These are phyloP conservation scores for Ophiocordyceps unilateralis DNA, from an alignment of 2,329 filamentous ascomycete genomes.

Conservation along the genomic window DNA sequence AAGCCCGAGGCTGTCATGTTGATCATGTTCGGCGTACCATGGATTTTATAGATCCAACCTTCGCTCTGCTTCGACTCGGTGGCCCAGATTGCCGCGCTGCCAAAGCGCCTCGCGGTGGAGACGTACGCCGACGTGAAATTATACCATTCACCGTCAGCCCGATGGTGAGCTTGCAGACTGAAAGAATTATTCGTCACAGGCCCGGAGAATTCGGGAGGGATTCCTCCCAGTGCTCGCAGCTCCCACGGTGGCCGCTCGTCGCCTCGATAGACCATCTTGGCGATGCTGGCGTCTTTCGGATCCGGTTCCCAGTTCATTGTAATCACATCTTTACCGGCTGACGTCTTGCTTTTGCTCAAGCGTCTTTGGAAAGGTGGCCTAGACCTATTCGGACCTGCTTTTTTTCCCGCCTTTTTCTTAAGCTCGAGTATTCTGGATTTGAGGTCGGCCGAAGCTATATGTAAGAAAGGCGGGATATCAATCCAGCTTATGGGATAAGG, in stretches of 20 bases:
- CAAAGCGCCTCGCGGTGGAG: neutral
- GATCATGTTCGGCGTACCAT: constrained; percentile 1
- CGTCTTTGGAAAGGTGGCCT: too few species aligned
- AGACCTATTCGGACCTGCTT: too few species aligned
- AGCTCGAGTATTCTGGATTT: too few species aligned
- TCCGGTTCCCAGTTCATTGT: neutral
- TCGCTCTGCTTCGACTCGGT: too few species aligned
- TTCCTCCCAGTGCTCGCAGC: neutral
- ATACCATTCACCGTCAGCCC: neutral
- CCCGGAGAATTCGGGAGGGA: neutral
- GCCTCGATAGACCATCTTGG: neutral
- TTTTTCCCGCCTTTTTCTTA: too few species aligned
- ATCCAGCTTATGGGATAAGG: too few species aligned
- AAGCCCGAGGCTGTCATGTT: neutral
- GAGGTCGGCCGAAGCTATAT: too few species aligned
- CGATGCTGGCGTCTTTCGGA: neutral
- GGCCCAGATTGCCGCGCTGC: neutral
- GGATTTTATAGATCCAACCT: neutral
- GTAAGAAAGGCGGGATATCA: too few species aligned
- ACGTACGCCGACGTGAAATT: neutral
- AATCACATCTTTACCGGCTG: too few species aligned
- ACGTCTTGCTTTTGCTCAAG: too few species aligned
- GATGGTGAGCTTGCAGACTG: neutral
- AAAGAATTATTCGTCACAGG: neutral
- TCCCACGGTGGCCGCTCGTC: neutral